phyloP scores from a whole-genome alignment of 2,329 filamentous ascomycete genomes.

The Endocalyx cinctus region DNA sequence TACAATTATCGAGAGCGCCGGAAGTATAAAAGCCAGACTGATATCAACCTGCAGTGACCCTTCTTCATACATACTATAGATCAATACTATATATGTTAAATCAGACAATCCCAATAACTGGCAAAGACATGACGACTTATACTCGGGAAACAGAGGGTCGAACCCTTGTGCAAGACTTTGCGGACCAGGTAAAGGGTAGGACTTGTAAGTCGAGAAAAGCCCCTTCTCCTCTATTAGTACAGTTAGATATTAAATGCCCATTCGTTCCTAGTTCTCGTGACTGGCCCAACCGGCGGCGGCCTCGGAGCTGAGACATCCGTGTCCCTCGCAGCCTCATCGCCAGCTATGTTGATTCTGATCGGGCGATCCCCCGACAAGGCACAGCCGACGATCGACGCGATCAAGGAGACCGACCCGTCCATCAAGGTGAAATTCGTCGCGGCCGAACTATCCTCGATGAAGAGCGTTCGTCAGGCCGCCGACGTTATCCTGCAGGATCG shows the following conservation, averaged over 20 bases:
- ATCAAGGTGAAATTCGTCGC: conserved; percentile 22
- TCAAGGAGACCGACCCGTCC: conserved; percentile 15
- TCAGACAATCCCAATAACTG: too few species aligned
- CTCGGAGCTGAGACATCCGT: conserved; percentile 27
- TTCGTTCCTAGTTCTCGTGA: conserved; percentile 25
- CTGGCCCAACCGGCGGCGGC: conserved; percentile 26
- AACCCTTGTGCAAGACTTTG: conserved; percentile 17
- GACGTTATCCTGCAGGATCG: conserved; percentile 22
- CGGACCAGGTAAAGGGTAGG: conserved; percentile 21
- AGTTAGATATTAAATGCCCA: too few species aligned
- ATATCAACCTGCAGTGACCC: too few species aligned
- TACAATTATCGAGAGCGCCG: too few species aligned
- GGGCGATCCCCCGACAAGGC: conserved; percentile 22
- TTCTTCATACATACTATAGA: too few species aligned
- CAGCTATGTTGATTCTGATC: conserved; percentile 24
- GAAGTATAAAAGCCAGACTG: too few species aligned
- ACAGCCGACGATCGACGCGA: conserved; percentile 23
- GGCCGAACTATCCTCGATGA: conserved; percentile 24
- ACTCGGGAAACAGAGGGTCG: conserved; percentile 14
- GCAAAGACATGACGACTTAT: conserved; percentile 15
- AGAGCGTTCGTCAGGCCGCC: conserved; percentile 28
- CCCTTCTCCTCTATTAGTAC: too few species aligned
- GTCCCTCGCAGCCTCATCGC: conserved; percentile 23
- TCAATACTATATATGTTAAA: too few species aligned
- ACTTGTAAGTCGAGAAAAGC: conserved; percentile 22